Conservation (phyloP, 805 yeast species). For the Barnettozyma botsteinii region DNA sequence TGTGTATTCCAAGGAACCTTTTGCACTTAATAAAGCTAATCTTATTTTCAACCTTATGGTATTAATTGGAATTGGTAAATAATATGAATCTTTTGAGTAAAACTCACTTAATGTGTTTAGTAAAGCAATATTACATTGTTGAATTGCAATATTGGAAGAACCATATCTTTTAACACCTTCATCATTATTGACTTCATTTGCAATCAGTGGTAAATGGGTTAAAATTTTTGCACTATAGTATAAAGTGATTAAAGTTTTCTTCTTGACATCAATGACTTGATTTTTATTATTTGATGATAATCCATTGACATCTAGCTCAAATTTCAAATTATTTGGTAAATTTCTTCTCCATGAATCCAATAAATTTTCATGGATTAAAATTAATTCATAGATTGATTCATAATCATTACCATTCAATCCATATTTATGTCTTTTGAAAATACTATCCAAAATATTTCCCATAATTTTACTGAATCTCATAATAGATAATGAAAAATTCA, state of each 20-base stretch:
- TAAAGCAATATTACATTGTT: constrained; percentile 61
- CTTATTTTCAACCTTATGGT: constrained; percentile 58
- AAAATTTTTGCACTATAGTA: constrained; percentile 59
- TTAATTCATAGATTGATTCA: constrained; percentile 26
- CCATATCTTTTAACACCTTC: constrained; percentile 31
- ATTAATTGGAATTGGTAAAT: constrained; percentile 61
- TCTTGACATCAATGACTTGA: constrained; percentile 30
- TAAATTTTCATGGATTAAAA: constrained; percentile 51
- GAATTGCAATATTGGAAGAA: constrained; percentile 59
- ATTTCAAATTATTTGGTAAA: constrained; percentile 53
- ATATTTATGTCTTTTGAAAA: constrained; percentile 48
- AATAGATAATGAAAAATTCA: constrained; percentile 53
- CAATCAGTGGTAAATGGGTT: constrained; percentile 59
- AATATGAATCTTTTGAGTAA: constrained; percentile 33
- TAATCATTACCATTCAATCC: constrained; percentile 10
- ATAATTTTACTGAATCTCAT: constrained; percentile 68
- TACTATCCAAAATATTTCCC: constrained; percentile 66
- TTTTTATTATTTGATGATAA: constrained; percentile 32
- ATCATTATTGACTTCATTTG: constrained; percentile 27
- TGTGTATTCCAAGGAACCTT: constrained; percentile 75
- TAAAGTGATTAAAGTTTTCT: constrained; percentile 48
- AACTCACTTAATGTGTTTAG: constrained; percentile 44
- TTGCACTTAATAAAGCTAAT: constrained; percentile 58
- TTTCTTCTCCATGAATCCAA: constrained; percentile 77
- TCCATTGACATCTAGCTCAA: constrained; percentile 60